Conservation (phyloP, 208 protist species). For the Leishmania amazonensis region DNA sequence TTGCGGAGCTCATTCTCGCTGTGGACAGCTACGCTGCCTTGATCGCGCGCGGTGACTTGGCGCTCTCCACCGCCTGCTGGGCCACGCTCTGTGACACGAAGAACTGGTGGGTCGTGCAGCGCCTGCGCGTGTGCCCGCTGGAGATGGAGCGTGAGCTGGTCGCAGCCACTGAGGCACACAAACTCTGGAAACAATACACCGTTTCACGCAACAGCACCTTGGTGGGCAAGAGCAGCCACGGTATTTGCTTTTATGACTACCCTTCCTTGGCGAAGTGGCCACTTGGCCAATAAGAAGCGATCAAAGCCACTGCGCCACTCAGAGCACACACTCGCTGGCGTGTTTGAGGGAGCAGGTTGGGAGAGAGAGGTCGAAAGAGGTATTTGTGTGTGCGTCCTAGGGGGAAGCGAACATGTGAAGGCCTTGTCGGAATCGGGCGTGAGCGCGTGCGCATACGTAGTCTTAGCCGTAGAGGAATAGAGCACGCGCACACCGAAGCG, state of each 20-base stretch:
- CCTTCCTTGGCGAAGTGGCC: constrained; percentile 21
- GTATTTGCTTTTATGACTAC: constrained; percentile 23
- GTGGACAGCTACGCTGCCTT: constrained; percentile 74
- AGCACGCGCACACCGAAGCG: not conserved
- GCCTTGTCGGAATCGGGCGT: not conserved
- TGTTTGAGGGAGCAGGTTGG: not conserved
- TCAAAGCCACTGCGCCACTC: not conserved
- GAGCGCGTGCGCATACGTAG: not conserved
- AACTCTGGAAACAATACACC: constrained; percentile 27
- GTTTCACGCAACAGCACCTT: constrained; percentile 19
- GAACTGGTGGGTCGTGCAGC: constrained; percentile 19
- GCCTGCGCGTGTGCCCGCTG: constrained; percentile 39
- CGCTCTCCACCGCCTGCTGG: constrained; percentile 69
- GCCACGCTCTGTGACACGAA: constrained; percentile 61
- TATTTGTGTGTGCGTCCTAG: not conserved
- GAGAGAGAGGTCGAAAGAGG: not conserved
- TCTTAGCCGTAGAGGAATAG: not conserved
- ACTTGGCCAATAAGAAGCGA: not conserved
- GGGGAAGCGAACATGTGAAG: not conserved
- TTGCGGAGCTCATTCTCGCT: constrained; percentile 61
- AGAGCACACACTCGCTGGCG: not conserved
- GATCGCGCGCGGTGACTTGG: constrained; percentile 56
- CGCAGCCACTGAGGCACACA: constrained; percentile 56
- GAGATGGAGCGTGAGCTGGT: constrained; percentile 69
- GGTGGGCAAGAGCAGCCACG: constrained; percentile 35